phyloP scores from a whole-genome alignment of 1,284 basidiomycete species.

The Ceratorhiza oryzae-sativae region DNA sequence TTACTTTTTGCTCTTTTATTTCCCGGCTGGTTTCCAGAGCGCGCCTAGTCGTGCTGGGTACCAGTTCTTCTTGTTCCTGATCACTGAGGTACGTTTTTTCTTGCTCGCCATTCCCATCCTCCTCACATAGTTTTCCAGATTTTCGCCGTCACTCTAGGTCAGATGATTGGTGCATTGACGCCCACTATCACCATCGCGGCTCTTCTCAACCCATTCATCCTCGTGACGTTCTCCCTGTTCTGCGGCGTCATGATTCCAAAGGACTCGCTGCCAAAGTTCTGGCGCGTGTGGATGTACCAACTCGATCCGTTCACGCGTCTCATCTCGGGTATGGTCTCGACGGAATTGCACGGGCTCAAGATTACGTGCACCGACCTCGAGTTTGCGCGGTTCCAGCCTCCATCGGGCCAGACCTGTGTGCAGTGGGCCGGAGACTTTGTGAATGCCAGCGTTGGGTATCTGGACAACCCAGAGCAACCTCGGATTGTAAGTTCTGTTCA shows the following conservation, averaged over 20 bases:
- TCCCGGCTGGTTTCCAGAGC: constrained; percentile 74
- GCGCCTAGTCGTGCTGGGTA: constrained; percentile 72
- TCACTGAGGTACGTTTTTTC: constrained; percentile 49
- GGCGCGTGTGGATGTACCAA: constrained; percentile 79
- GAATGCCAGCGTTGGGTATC: constrained; percentile 71
- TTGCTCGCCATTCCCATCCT: no score
- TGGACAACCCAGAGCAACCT: constrained; percentile 72
- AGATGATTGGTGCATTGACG: constrained; percentile 73
- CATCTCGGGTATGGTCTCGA: constrained; percentile 77
- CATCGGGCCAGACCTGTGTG: constrained; percentile 74
- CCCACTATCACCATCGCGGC: constrained; percentile 64
- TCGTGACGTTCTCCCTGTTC: constrained; percentile 59
- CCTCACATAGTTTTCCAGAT: no score
- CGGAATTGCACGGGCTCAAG: constrained; percentile 76
- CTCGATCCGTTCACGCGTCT: constrained; percentile 65
- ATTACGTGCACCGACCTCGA: constrained; percentile 74
- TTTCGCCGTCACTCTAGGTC: constrained; percentile 44
- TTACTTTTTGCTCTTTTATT: constrained; percentile 72
- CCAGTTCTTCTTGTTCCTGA: constrained; percentile 72
- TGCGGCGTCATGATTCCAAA: constrained; percentile 75
- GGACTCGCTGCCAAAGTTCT: constrained; percentile 65
- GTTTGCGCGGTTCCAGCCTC: constrained; percentile 74
- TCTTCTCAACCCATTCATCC: constrained; percentile 39
- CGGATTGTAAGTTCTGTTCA: constrained; percentile 60
- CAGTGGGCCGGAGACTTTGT: constrained; percentile 77